Evolutionary conservation across 2,329 filamentous ascomycete genomes (phyloP), one percentile per base, ranked within the genome.

Genomic region (Fusarium palustre): DNA sequence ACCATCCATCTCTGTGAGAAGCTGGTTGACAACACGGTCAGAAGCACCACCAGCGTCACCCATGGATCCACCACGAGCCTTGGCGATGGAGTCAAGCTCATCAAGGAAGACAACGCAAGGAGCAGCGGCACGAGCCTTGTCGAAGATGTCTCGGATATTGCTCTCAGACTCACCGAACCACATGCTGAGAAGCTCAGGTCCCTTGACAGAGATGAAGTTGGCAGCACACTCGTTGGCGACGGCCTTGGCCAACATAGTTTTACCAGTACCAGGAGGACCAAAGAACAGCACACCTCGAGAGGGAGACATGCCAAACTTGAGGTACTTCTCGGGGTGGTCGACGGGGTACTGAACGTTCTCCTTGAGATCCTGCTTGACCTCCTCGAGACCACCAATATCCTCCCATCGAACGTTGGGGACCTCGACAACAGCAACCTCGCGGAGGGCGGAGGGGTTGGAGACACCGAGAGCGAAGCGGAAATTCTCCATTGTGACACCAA

Each of bases 81-180:
- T 99, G 82, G 97, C 96, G 79, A 99, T 99, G 1, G 96, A 99
- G 79, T 99, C 96, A 82, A 99, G 84, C 86, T 99, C 96, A 75
- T 99, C 96, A 71, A 99, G 88, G 91, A 99, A 99, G 75, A 99
- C 96, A 68, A 99, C 93, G 76, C 97, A 99, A 83, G 96, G 96
- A 76, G 96, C 96, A 66, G 97, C 96, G 69, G 96, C 97, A 79
- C 96, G 93, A 71, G 96, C 96, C 90, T 98, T 99, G 89, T 99
- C 96, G 82, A 99, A 99, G 77, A 99, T 99, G 81, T 99, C 96
- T 79, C 96, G 93, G 72, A 99, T 98, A 85, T 99, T 99, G 89
- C 93, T 97, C 85, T 99, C 97, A 56, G 96, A 99, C 85, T 99
- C 96, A 90, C 96, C 96, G 79, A 99, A 99, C 96, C 96, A 99